phyloP scores from a whole-genome alignment of 768 basidiomycete genomes.

The Lactarius psammicola region DNA sequence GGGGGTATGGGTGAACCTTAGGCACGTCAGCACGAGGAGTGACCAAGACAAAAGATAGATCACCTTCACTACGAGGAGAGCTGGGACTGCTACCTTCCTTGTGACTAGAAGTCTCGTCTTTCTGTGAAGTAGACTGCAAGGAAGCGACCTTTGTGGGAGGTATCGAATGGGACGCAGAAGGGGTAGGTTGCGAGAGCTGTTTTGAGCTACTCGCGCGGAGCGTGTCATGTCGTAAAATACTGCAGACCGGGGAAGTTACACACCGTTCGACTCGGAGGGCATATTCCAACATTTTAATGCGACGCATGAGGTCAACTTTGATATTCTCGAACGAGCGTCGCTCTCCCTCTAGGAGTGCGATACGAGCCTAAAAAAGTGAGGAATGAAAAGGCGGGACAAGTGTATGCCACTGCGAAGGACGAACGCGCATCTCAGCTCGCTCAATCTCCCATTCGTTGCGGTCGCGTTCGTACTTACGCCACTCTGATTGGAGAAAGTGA shows the following conservation, averaged over 20 bases:
- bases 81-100: slow-evolving; percentile 80
- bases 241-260: slow-evolving; percentile 34
- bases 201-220: slow-evolving; percentile 58
- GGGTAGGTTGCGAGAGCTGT: slow-evolving; percentile 62
- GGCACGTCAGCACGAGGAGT: slow-evolving; percentile 18
- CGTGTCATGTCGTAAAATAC: slow-evolving; percentile 36
- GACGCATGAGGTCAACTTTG: slow-evolving; percentile 90
- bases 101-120: slow-evolving; percentile 70
- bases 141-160: slow-evolving; percentile 65
- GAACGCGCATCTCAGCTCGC: slow-evolving; percentile 95
- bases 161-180: slow-evolving; percentile 44
- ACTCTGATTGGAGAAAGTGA: slow-evolving; percentile 97
- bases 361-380: slow-evolving; percentile 67
- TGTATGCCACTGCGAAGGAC: slow-evolving; percentile 36
- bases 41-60: slow-evolving; percentile 24
- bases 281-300: slow-evolving; percentile 99
- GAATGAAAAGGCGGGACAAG: slow-evolving; percentile 31
- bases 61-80: slow-evolving; percentile 85
- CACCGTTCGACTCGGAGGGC: slow-evolving; percentile 95
- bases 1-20: slow-evolving; percentile 71
- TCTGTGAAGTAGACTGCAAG: slow-evolving; percentile 58
- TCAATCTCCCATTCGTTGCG: slow-evolving; percentile 99
- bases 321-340: slow-evolving; percentile 96
- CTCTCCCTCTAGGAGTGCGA: slow-evolving; percentile 96
- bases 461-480: slow-evolving; percentile 96